Evolutionary conservation across 139 green algal genomes (phyloP).

Genomic region (Haematococcus sp.): DNA sequence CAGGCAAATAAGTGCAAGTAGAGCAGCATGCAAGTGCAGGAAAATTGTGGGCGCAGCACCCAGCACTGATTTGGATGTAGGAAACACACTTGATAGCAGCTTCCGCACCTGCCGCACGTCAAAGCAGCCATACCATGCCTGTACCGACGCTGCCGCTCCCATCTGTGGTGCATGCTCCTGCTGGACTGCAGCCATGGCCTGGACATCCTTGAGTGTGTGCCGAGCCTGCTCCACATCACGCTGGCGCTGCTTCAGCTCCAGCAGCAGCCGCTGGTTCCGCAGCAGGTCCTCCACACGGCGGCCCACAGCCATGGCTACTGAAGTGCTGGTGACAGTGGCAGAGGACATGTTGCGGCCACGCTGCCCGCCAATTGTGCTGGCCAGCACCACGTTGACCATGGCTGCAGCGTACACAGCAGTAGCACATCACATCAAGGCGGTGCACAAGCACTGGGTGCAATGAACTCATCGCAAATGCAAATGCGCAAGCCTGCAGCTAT

Average conservation of each 20-base stretch:
- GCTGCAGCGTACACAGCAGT: too few relatives aligned
- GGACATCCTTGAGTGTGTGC: too few relatives aligned
- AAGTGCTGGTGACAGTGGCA: background rate
- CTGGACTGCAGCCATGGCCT: background rate
- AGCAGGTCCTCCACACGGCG: background rate
- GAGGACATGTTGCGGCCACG: background rate
- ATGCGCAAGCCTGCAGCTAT: background rate
- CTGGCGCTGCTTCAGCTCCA: background rate
- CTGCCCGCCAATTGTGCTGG: background rate
- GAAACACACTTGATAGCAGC: background rate
- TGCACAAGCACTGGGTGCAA: background rate
- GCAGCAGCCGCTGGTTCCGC: slow-evolving; percentile 4
- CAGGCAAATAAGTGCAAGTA: too few relatives aligned
- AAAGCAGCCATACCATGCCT: background rate
- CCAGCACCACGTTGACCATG: background rate
- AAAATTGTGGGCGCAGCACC: background rate
- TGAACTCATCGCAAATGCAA: background rate
- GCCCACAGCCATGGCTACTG: background rate
- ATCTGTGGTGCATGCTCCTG: background rate
- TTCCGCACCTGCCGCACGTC: background rate
- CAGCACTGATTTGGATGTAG: background rate
- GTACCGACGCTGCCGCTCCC: background rate
- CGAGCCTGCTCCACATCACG: too few relatives aligned
- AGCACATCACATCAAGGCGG: too few relatives aligned
- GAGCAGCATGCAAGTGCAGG: too few relatives aligned